A percentile compares a stretch with the other conserved stretches of the same genome.
These are phyloP conservation scores for Porodaedalea pini DNA, from an alignment of 1,284 basidiomycete genomes.

Conservation along the genomic window DNA sequence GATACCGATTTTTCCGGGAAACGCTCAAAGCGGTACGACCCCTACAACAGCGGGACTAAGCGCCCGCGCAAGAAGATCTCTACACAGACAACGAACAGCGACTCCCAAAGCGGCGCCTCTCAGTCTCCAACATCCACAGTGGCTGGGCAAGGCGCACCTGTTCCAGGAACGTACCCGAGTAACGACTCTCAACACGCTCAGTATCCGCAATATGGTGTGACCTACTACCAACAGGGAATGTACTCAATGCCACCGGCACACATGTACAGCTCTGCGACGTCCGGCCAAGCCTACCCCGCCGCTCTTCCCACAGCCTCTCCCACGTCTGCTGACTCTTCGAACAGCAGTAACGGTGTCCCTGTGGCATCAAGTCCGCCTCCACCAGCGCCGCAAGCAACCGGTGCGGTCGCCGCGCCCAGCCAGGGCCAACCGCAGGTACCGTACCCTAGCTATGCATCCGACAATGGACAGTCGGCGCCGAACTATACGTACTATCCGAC, in stretches of 20 bases:
- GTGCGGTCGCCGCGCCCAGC: neutral
- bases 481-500: slow-evolving; percentile 11
- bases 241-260: slow-evolving; percentile 5
- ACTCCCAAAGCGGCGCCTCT: neutral
- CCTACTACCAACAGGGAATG: slow-evolving; percentile 10
- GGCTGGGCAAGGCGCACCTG: neutral
- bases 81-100: neutral
- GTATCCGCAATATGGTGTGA: slow-evolving; percentile 3
- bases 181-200: slow-evolving; percentile 2
- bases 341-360: neutral
- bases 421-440: neutral
- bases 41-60: slow-evolving; percentile 32
- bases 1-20: slow-evolving; percentile 31
- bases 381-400: slow-evolving; percentile 2
- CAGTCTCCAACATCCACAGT: neutral
- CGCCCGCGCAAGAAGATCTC: slow-evolving; percentile 7
- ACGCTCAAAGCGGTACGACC: slow-evolving; percentile 52
- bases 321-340: slow-evolving; percentile 1
- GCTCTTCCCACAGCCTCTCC: slow-evolving; percentile 3
- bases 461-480: neutral
- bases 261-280: neutral
- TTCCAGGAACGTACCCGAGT: neutral
- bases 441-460: slow-evolving; percentile 3
- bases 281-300: neutral
- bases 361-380: slow-evolving; percentile 4